Evolutionary conservation across 2,329 filamentous ascomycete species (phyloP).

Genomic region (Cordyceps tenuipes): DNA sequence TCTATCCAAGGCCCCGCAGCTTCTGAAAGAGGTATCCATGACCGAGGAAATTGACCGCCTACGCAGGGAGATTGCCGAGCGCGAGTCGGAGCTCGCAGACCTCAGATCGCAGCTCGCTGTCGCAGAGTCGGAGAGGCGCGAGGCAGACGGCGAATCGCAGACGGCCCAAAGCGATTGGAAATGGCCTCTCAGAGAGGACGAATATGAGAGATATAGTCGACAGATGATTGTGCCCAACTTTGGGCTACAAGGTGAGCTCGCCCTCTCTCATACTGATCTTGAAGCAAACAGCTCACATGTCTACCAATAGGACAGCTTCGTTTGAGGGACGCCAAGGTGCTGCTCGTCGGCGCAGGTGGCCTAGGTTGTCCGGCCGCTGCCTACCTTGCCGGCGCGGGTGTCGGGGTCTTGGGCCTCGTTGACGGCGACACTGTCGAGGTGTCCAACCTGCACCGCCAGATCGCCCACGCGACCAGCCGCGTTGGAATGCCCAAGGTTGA

Average conservation of each 20-base stretch:
- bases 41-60: slow-evolving; percentile 28
- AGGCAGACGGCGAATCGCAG: slow-evolving; percentile 2
- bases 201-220: slow-evolving; percentile 81
- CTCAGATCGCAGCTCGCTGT: slow-evolving; percentile 37
- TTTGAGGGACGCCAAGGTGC: slow-evolving; percentile 60
- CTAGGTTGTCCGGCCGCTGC: slow-evolving; percentile 85
- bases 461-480: slow-evolving; percentile 64
- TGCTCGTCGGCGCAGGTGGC: slow-evolving; percentile 82
- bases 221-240: slow-evolving; percentile 84
- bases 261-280: background rate
- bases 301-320: slow-evolving; percentile 58
- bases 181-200: slow-evolving; percentile 63
- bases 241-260: slow-evolving; percentile 56
- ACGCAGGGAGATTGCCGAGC: slow-evolving; percentile 36
- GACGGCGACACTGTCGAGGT: slow-evolving; percentile 83
- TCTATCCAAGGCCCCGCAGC: background rate
- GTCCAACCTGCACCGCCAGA: slow-evolving; percentile 89
- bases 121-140: slow-evolving; percentile 25
- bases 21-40: background rate
- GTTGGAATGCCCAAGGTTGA: slow-evolving; percentile 75
- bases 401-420: slow-evolving; percentile 74
- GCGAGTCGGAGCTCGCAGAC: slow-evolving; percentile 39
- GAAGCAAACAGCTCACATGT: background rate
- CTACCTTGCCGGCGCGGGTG: slow-evolving; percentile 86
- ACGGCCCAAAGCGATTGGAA: slow-evolving; percentile 26